These are phyloP conservation scores for Thymus quinquecostatus DNA, from an alignment of 257 asterid genomes.

Conservation along the genomic window DNA sequence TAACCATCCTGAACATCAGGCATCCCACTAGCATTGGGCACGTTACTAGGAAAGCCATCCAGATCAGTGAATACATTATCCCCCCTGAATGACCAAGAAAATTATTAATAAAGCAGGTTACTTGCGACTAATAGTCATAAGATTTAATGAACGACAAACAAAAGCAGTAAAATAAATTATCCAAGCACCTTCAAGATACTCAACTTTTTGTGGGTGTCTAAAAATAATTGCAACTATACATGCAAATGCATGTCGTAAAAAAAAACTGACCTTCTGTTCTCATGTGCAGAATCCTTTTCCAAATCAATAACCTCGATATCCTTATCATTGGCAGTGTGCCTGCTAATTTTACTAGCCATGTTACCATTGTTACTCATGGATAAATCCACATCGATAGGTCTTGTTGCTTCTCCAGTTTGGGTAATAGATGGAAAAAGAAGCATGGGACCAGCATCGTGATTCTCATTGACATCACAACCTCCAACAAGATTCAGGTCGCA, in stretches of 20 bases:
- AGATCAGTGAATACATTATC: constrained; percentile 63
- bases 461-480: constrained; percentile 60
- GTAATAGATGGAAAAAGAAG: constrained; percentile 44
- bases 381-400: constrained; percentile 69
- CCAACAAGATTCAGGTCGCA: constrained; percentile 87
- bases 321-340: constrained; percentile 45
- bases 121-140: constrained; percentile 7
- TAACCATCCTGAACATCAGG: constrained; percentile 76
- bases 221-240: background rate
- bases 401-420: constrained; percentile 44
- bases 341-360: constrained; percentile 47
- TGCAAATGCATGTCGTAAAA: constrained; percentile 18
- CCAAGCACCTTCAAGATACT: background rate
- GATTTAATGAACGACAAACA: constrained; percentile 12
- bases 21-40: constrained; percentile 56
- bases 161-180: constrained; percentile 11
- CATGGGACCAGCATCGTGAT: constrained; percentile 49
- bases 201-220: background rate
- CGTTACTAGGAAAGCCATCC: constrained; percentile 64
- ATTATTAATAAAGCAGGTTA: constrained; percentile 21
- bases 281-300: constrained; percentile 75
- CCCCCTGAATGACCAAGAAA: constrained; percentile 53
- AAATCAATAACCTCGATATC: constrained; percentile 90
- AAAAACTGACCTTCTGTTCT: constrained; percentile 64
- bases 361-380: constrained; percentile 55